Percentiles rank a stretch among this genome's conserved stretches.
phyloP scores from a whole-genome alignment of 805 yeast species.

The Cyberlindnera maritima region DNA sequence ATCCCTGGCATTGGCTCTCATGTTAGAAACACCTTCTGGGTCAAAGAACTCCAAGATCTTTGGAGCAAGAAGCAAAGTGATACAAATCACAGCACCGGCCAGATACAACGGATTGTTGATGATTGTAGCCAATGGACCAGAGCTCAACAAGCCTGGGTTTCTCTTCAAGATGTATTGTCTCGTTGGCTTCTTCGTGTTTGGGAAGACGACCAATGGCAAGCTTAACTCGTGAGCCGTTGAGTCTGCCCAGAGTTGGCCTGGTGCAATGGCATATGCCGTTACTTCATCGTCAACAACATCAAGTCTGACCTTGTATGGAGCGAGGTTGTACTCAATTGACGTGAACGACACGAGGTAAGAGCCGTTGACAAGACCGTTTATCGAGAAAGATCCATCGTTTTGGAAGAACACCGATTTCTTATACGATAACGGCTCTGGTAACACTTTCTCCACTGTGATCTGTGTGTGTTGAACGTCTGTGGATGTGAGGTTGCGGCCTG shows the following conservation, averaged over 20 bases:
- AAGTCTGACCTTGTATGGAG: conserved; percentile 23
- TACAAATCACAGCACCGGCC: conserved; percentile 28
- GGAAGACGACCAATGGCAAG: conserved; percentile 25
- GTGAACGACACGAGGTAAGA: conserved; percentile 17
- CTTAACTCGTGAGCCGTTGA: conserved; percentile 5
- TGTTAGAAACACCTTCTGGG: conserved; percentile 36
- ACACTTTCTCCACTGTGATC: conserved; percentile 15
- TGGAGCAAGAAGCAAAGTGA: conserved; percentile 32
- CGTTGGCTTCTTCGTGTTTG: conserved; percentile 29
- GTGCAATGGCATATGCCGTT: conserved; percentile 13
- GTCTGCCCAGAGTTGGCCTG: conserved; percentile 13
- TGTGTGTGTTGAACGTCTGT: conserved; percentile 15
- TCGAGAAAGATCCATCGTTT: conserved; percentile 15
- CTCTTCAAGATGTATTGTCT: conserved; percentile 34
- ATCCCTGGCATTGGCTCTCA: conserved; percentile 29
- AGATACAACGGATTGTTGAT: conserved; percentile 37
- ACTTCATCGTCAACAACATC: conserved; percentile 17
- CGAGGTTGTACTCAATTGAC: conserved; percentile 23
- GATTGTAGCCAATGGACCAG: conserved; percentile 37
- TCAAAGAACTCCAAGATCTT: conserved; percentile 37
- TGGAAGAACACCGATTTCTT: conserved; percentile 11
- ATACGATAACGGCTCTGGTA: background rate
- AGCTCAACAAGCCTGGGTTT: conserved; percentile 30
- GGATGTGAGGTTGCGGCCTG: conserved; percentile 14
- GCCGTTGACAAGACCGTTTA: conserved; percentile 19